Evolutionary conservation across 345 rosid genomes (phyloP), one percentile per base, ranked within the genome.

Genomic region (Linum usitatissimum): DNA sequence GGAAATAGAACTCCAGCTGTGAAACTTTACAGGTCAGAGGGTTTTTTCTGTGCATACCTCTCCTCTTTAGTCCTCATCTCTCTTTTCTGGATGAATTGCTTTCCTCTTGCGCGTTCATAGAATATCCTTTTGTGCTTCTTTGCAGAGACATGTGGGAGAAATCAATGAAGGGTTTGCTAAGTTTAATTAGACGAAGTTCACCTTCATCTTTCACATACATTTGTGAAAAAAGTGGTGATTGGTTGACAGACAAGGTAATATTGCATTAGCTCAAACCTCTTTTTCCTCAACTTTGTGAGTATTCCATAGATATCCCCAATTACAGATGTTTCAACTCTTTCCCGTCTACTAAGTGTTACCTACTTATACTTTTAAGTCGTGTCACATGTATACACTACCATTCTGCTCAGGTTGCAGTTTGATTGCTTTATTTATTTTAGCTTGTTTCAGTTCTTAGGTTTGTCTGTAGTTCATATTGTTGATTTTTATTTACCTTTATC

Each of bases 111-210:
- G 8, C 5, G 19, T 3, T 57, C 15, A 21, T 19, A 60, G 60
- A 38, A 13, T 58, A 12, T 31, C 1, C 57, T 48, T 39, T 19
- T 61, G 30, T 9, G 64, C 23, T 18, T 64, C 59, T 30, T n/a
- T 48, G 38, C 67, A 69, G 72, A 53, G 59, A 69, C 53, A 69
- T 69, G 72, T 69, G 68, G 72, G 72, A 69, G 55, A 63, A 54
- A 64, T 69, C 72, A 58, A 69, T 69, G 72, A 69, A 58, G 30
- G 68, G 68, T 18, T n/a, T 69, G 18, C 42, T 57, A 48, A 69
- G 67, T 58, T 63, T 63, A 63, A 67, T 69, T 17, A 60, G 64
- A 42, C 57, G 68, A 63, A 64, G 59, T 18, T 56, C 64, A 23
- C 72, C 72, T 31, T 69, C 72, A 36, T 63, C 67, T 28, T 69